Evolutionary conservation across 1,139 yeast genomes (phyloP), one percentile per base, ranked within the genome.

Genomic region (Candida buenavistaensis): DNA sequence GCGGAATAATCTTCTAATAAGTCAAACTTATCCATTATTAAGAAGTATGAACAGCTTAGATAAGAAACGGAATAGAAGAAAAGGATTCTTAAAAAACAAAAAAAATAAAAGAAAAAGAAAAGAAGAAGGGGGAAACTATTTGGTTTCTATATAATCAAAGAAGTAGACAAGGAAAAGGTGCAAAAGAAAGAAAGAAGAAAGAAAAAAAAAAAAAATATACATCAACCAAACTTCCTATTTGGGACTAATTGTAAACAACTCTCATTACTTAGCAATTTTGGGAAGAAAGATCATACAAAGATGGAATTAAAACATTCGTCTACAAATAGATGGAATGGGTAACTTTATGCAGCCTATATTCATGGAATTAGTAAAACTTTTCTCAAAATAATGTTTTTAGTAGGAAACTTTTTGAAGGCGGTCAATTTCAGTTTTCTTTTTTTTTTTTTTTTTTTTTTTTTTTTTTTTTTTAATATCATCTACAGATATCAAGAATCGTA

Each of bases 1-100:
- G 51, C 46, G 23, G 54, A 36, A 30, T 45, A 37, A 28, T 58
- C 52, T 45, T 51, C 59, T 71, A 76, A 57, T 45, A 59, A 54
- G 46, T 64, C 48, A 62, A 67, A 59, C 49, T 59, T 51, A 41
- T 59, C 60, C 64, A 55, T 53, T 17, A 16, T 22, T 19, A 29
- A n/a, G 9, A 11, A 12, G 15, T 26, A n/a, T 15, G 20, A 17
- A 14, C 3, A 12, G 16, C 23, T 11, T 16, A 27, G 8, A 11
- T 25, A 12, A 30, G 11, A 6, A 23, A 22, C 24, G 11, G 3
- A 12, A 10, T 10, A 3, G 11, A 22, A 10, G 13, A 22, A 22
- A 22, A n/a, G 10, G 5, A 6, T 21, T 3, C 6, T 6, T 11
- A 14, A 13, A 20, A n/a, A 27, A 26, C 10, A 13, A 29, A 16